A percentile compares a stretch with the other conserved stretches of the same genome.
Evolutionary conservation across 192 early-diverging fungal species (phyloP).

Genomic region (Geosiphon pyriformis): DNA sequence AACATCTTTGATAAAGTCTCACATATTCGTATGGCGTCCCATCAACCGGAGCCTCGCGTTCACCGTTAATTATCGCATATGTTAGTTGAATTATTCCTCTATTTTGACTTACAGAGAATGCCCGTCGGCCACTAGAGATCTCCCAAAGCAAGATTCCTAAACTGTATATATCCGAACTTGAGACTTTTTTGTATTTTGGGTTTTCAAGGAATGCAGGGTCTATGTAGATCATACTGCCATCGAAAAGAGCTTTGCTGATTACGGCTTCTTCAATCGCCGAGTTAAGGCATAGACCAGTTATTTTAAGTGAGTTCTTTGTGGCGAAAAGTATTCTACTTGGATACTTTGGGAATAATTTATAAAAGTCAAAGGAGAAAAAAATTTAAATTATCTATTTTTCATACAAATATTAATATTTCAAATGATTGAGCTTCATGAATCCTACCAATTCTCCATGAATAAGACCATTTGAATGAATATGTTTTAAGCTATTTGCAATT

Average conservation of each 20-base stretch:
- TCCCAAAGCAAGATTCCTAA: conserved; percentile 37
- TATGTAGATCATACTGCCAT: neutral
- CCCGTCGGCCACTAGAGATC: conserved; percentile 27
- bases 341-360: conserved; percentile 15
- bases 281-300: too few species aligned
- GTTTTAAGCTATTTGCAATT: conserved; percentile 23
- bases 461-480: conserved; percentile 27
- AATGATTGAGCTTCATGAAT: neutral
- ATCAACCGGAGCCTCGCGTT: conserved; percentile 30
- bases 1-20: conserved; percentile 32
- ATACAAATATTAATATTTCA: too few species aligned
- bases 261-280: neutral
- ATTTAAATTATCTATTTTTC: too few species aligned
- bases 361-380: neutral
- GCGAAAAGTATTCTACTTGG: neutral
- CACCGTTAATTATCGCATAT: conserved; percentile 34
- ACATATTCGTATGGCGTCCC: conserved; percentile 32
- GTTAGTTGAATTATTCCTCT: conserved; percentile 27
- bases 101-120: conserved; percentile 30
- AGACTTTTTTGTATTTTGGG: neutral
- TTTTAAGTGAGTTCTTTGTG: too few species aligned
- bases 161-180: conserved; percentile 30
- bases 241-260: neutral
- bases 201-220: neutral
- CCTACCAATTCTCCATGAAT: conserved; percentile 31